Evolutionary conservation across 2,329 filamentous ascomycete genomes (phyloP).

Genomic region (Microdochium nivale): DNA sequence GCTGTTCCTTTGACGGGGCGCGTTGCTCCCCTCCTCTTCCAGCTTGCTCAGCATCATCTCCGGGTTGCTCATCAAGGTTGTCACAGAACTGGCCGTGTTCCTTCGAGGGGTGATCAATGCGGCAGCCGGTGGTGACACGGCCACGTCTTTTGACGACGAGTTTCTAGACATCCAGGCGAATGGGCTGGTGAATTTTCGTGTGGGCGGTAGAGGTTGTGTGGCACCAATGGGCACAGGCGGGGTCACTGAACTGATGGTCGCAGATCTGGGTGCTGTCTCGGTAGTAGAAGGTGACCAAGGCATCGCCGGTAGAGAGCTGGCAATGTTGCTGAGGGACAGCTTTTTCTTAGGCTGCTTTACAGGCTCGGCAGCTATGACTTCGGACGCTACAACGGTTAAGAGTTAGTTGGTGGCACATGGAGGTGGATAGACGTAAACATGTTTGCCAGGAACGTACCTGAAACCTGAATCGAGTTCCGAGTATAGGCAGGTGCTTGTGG

Average conservation of each 20-base stretch:
- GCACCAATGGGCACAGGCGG: constrained; percentile 20
- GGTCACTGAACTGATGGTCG: constrained; percentile 20
- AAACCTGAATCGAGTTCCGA: not conserved
- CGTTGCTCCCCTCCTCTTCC: constrained; percentile 54
- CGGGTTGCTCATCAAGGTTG: constrained; percentile 70
- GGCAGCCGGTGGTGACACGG: constrained; percentile 42
- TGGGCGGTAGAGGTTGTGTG: constrained; percentile 20
- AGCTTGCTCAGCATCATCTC: constrained; percentile 70
- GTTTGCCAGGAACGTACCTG: not conserved
- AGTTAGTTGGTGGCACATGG: not conserved
- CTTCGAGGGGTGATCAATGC: constrained; percentile 41
- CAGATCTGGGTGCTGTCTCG: constrained; percentile 37
- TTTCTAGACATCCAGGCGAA: constrained; percentile 77
- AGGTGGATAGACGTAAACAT: not conserved
- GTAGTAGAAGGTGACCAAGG: constrained; percentile 58
- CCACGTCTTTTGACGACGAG: constrained; percentile 43
- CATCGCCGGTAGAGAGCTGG: constrained; percentile 62
- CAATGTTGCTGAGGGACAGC: constrained; percentile 60
- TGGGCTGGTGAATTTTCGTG: constrained; percentile 74
- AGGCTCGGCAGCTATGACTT: constrained; percentile 19
- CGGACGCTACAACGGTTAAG: constrained; percentile 5
- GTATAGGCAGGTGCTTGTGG: not conserved
- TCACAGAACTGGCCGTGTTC: constrained; percentile 73
- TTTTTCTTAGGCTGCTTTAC: constrained; percentile 41
- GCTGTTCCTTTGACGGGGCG: constrained; percentile 46